Evolutionary conservation across 1,284 basidiomycete genomes (phyloP).

Genomic region (Tetrapyrgos nigripes): DNA sequence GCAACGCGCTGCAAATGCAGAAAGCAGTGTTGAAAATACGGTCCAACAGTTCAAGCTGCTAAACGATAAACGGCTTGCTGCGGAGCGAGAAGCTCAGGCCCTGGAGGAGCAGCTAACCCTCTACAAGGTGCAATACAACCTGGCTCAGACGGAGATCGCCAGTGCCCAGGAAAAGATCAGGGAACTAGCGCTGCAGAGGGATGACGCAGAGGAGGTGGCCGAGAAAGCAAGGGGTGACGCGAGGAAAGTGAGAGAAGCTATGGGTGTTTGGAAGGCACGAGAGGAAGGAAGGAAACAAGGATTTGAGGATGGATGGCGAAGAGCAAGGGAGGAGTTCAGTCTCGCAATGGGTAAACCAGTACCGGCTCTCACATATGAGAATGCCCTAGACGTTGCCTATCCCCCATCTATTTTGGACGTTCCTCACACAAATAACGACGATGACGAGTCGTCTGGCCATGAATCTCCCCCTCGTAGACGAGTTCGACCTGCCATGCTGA

Average conservation of each 20-base stretch:
- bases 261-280: conserved; percentile 51
- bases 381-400: neutral
- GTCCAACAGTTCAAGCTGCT: conserved; percentile 55
- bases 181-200: conserved; percentile 51
- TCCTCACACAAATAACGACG: neutral
- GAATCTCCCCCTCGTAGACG: neutral
- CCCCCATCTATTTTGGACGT: neutral
- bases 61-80: conserved; percentile 41
- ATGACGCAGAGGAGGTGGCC: conserved; percentile 57
- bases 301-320: conserved; percentile 58
- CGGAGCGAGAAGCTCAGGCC: conserved; percentile 57
- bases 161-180: conserved; percentile 50
- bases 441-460: neutral
- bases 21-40: conserved; percentile 54
- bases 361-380: neutral
- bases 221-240: conserved; percentile 50
- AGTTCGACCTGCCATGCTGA: too few relatives aligned
- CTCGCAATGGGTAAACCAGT: neutral
- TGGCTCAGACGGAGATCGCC: conserved; percentile 65
- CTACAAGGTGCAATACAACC: conserved; percentile 68
- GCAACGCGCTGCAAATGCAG: conserved; percentile 57
- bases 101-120: conserved; percentile 60
- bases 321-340: conserved; percentile 46
- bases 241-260: conserved; percentile 53
- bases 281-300: conserved; percentile 62